Evolutionary conservation across 352 stramenopile species (phyloP).

Genomic region (Globisporangium takayamanum): DNA sequence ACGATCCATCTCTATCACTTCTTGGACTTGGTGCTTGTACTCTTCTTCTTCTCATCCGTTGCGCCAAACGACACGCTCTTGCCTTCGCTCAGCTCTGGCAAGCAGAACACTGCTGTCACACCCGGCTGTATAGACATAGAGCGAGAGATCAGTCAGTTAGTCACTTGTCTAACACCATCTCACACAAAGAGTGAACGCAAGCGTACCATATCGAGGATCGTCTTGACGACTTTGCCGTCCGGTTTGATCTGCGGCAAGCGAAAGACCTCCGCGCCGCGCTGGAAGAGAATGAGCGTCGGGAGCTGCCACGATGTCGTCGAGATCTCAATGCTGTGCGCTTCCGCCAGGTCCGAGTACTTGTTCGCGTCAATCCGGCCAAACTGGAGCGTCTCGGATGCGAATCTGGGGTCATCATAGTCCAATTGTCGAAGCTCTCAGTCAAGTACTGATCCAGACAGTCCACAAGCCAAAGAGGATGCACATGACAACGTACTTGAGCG

Average conservation of each 20-base stretch:
- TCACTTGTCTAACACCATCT: neutral
- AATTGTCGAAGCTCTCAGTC: neutral
- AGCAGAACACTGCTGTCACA: slow-evolving; percentile 41
- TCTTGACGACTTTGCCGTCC: slow-evolving; percentile 49
- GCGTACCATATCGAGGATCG: slow-evolving; percentile 49
- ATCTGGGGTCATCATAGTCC: slow-evolving; percentile 16
- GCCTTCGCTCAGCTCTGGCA: slow-evolving; percentile 46
- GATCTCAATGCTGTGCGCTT: slow-evolving; percentile 52
- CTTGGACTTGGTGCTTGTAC: neutral
- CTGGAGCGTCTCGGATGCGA: slow-evolving; percentile 37
- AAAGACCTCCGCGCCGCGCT: slow-evolving; percentile 45
- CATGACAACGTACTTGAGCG: slow-evolving; percentile 29
- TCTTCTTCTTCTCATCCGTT: neutral
- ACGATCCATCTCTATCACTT: neutral
- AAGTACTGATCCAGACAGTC: no score
- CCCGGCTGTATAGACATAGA: slow-evolving; percentile 20
- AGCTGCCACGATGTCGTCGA: slow-evolving; percentile 62
- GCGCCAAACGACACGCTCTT: slow-evolving; percentile 29
- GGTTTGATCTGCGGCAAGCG: slow-evolving; percentile 50
- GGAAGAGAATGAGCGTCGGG: slow-evolving; percentile 70
- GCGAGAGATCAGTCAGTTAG: no score
- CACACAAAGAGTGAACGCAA: neutral
- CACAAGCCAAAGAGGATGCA: neutral
- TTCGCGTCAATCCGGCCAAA: slow-evolving; percentile 67
- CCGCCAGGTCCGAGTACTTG: slow-evolving; percentile 55